Conservation (phyloP, 164 flowering plant species). For the Dillenia suffruticosa region DNA sequence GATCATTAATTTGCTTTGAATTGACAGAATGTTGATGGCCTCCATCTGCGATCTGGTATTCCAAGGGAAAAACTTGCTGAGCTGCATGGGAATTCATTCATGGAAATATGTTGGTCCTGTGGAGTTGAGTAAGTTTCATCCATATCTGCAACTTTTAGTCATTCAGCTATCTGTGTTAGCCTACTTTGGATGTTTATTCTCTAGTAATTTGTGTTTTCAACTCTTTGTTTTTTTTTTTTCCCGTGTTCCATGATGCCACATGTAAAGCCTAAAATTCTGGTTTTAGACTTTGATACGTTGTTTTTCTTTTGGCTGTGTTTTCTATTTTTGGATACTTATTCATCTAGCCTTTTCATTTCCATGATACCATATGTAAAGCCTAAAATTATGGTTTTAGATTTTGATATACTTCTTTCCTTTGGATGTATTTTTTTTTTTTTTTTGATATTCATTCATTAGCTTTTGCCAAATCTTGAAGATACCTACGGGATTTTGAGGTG, state of each 20-base stretch:
- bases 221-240: neutral
- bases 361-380: too few species aligned
- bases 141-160: neutral
- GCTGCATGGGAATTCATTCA: slow-evolving; percentile 94
- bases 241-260: neutral
- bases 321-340: too few species aligned
- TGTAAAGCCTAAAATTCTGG: too few species aligned
- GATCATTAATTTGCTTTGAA: neutral
- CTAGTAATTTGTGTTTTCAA: neutral
- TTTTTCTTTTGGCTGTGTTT: too few species aligned
- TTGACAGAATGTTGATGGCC: slow-evolving; percentile 89
- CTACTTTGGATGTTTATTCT: neutral
- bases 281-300: too few species aligned
- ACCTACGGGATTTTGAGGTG: slow-evolving; percentile 92
- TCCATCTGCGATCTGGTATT: slow-evolving; percentile 96
- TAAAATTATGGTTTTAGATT: too few species aligned
- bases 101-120: slow-evolving; percentile 88
- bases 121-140: slow-evolving; percentile 70
- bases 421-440: neutral
- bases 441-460: slow-evolving; percentile 4
- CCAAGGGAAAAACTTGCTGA: slow-evolving; percentile 94
- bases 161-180: neutral
- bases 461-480: slow-evolving; percentile 38
- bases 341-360: too few species aligned
- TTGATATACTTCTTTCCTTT: neutral